Evolutionary conservation across 345 rosid genomes (phyloP).

Genomic region (Citrus reticulata): DNA sequence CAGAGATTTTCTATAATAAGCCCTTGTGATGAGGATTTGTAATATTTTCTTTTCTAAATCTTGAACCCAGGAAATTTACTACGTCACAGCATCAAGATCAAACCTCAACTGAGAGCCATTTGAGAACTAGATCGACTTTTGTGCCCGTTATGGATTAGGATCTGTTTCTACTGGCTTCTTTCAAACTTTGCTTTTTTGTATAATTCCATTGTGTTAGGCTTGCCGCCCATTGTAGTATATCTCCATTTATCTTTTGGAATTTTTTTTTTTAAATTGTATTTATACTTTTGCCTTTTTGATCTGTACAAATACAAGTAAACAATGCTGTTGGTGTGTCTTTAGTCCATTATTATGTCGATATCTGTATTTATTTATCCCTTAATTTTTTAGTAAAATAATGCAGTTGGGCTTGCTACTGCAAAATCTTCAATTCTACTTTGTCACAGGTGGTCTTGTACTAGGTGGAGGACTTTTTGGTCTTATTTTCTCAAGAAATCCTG

Average conservation of each 20-base stretch:
- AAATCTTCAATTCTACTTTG: constrained; percentile 4
- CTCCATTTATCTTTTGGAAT: background rate
- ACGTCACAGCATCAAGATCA: background rate
- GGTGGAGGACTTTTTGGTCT: constrained; percentile 74
- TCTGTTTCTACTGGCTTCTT: background rate
- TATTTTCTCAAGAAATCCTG: constrained; percentile 58
- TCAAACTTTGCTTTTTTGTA: background rate
- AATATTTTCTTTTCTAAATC: background rate
- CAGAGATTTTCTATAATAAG: background rate
- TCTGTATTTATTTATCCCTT: background rate
- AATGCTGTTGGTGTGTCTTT: background rate
- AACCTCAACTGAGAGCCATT: background rate
- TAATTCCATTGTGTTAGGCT: background rate
- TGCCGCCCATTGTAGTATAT: background rate
- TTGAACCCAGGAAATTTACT: background rate
- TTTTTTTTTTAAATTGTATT: background rate
- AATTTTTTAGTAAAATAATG: background rate
- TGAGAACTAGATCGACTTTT: background rate
- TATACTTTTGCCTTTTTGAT: background rate
- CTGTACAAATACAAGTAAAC: background rate
- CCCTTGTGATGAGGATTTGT: background rate
- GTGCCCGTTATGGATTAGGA: background rate
- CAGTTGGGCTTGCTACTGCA: background rate
- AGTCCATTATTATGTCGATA: background rate
- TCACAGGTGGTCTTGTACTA: constrained; percentile 64